Evolutionary conservation across 495 filamentous ascomycete species (phyloP), one percentile per base, ranked within the genome.

Genomic region (Amniculicola lignicola): DNA sequence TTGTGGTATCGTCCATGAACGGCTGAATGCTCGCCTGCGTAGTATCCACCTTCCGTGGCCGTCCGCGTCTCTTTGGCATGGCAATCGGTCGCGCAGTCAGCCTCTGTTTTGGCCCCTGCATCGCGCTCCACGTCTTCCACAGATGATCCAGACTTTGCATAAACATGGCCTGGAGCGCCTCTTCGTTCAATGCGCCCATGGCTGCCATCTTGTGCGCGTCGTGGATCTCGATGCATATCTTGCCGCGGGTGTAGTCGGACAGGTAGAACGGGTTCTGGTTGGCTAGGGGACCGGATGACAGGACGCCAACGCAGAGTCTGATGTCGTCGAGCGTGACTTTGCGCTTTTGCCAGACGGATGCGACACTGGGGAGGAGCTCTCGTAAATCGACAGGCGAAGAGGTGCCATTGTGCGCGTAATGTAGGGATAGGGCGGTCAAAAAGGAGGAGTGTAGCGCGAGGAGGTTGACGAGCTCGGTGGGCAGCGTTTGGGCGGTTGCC

Each of bases 361-460:
- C 74, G 37, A 85, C 70, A 51, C 76, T 73, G 3, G 77, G 75
- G 31, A 72, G 76, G 5, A 88, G 68, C 1, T 63, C 67, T n/a
- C 74, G 73, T 24, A 87, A 59, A 63, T 87, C 82, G 31, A 76
- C 75, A 9, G 85, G 82, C 0, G 78, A 75, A 31, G 75, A 64
- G 7, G 74, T 71, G 61, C 84, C 82, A 71, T 86, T 80, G 70
- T 89, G 85, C 0, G 81, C 82, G 52, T 77, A 76, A 51, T 84
- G 77, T 45, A 85, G 65, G 16, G 74, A 77, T 16, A 84, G 68
- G 16, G 82, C 76, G 40, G 77, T 78, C 51, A 84, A 74, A 50
- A 86, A 80, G 42, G 80, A 71, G 24, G 75, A 67, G 59, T 84
- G 76, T 4, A 85, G 69, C 44, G 75, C 68, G 47, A 82, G 67